Base-by-base conservation (phyloP, 257 asterid species). In the Nicotiana paniculata region DNA sequence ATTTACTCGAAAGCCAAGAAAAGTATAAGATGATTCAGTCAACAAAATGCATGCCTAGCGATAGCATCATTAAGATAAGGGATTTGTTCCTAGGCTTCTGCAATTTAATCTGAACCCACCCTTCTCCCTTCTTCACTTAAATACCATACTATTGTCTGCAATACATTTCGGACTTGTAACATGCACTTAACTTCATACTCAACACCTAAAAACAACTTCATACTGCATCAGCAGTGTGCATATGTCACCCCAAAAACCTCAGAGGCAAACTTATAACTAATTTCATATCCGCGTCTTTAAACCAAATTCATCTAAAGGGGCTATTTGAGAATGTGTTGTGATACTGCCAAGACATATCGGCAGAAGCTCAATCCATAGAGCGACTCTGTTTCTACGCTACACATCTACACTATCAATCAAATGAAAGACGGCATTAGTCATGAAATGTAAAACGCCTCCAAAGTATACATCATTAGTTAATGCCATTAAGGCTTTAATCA, bases 371-470 rank as follows among this genome's bases (percentile, higher is more conserved):
- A 21, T 3, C 4, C 15, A 75, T 3, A 74, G 43, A 51, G 37
- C 62, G 2, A 48, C 26, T 46, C 37, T 51, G 46, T 75, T 51
- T 75, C 46, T 51, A 75, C 17, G 28, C 80, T 26, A 75, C 43
- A 15, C 43, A 2, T 26, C 80, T 28, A 75, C 43, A 15, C 63
- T 9, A 75, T 75, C 80, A 51, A 75, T 51, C 43, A 17, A 61
- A 51, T 51, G 28, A 51, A 16, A n/a, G 77, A 70, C 12, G 9
- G 77, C 33, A 70, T 43, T 70, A 17, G 35, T 28, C 62, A 5
- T 75, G 79, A 51, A 51, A 51, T 75, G 79, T 75, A 37, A 51
- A 75, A 75, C 79, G 51, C 63, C 79, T 74, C 62, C 79, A 74
- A 51, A 51, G 16, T 7, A 74, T 74, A 7, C 79, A 48, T 8